Conservation (phyloP, 129 eudicot genomes). For the Flaveria trinervia region DNA sequence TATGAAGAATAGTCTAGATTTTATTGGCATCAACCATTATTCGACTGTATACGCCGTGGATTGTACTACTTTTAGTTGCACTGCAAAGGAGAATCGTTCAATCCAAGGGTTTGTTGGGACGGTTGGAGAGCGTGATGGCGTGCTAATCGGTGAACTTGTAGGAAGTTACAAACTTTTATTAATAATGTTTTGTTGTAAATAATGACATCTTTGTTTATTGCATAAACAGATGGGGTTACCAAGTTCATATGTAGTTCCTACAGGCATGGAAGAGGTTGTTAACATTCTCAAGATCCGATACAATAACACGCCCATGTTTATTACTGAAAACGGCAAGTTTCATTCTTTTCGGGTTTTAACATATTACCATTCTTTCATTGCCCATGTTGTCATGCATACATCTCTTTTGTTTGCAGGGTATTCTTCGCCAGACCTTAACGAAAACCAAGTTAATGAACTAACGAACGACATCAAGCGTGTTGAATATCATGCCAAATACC, state of each 20-base stretch:
- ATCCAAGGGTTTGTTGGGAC: conserved; percentile 42
- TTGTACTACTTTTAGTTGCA: conserved; percentile 50
- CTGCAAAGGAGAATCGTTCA: conserved; percentile 34
- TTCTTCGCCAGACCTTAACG: conserved; percentile 33
- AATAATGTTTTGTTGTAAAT: neutral
- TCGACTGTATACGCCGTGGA: conserved; percentile 54
- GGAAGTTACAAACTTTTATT: neutral
- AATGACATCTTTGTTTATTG: neutral
- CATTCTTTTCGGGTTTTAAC: neutral
- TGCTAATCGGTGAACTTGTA: conserved; percentile 67
- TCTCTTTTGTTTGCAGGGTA: conserved; percentile 42
- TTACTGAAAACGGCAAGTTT: conserved; percentile 76
- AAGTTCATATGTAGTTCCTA: conserved; percentile 55
- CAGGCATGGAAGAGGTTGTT: conserved; percentile 66
- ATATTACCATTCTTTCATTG: neutral
- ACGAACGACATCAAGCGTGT: conserved; percentile 55
- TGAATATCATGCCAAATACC: conserved; percentile 51
- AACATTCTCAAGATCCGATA: conserved; percentile 51
- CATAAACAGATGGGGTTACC: conserved; percentile 41
- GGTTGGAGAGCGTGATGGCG: conserved; percentile 51
- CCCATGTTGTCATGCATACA: neutral
- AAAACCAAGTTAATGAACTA: conserved; percentile 25
- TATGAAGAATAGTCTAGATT: conserved; percentile 57
- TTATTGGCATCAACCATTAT: conserved; percentile 75
- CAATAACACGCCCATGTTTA: conserved; percentile 56